Percentiles rank a stretch among this genome's conserved stretches.
These are phyloP conservation scores for Candida glucosophila DNA, from an alignment of 1,139 yeast species.

Conservation along the genomic window DNA sequence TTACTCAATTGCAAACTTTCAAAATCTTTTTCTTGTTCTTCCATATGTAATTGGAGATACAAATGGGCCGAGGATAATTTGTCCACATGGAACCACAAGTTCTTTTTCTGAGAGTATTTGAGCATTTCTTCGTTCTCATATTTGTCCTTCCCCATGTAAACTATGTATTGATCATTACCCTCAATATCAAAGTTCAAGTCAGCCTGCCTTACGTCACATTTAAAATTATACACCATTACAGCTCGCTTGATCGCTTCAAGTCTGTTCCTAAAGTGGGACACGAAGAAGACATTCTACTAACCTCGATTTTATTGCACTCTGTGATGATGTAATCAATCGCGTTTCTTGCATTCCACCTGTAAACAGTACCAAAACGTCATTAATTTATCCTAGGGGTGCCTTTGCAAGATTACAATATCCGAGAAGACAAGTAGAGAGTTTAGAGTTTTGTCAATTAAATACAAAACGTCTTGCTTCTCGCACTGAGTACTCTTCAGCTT, in stretches of 20 bases:
- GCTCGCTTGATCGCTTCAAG: background rate
- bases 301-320: no score
- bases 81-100: slow-evolving; percentile 82
- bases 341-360: no score
- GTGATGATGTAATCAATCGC: no score
- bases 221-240: slow-evolving; percentile 53
- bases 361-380: no score
- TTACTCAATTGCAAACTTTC: slow-evolving; percentile 38
- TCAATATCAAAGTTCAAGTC: slow-evolving; percentile 10
- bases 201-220: slow-evolving; percentile 25
- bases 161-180: slow-evolving; percentile 16
- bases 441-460: no score
- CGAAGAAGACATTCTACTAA: no score
- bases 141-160: slow-evolving; percentile 74
- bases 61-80: slow-evolving; percentile 75
- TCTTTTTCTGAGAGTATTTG: slow-evolving; percentile 58
- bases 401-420: no score
- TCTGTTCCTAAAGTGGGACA: no score
- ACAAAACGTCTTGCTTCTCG: no score
- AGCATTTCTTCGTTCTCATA: slow-evolving; percentile 69
- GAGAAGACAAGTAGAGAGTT: no score
- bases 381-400: no score
- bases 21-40: slow-evolving; percentile 27
- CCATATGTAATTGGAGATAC: slow-evolving; percentile 52
- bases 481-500: no score